Evolutionary conservation across 495 filamentous ascomycete species (phyloP), one percentile per base, ranked within the genome.

Genomic region (Penicillium canariense): DNA sequence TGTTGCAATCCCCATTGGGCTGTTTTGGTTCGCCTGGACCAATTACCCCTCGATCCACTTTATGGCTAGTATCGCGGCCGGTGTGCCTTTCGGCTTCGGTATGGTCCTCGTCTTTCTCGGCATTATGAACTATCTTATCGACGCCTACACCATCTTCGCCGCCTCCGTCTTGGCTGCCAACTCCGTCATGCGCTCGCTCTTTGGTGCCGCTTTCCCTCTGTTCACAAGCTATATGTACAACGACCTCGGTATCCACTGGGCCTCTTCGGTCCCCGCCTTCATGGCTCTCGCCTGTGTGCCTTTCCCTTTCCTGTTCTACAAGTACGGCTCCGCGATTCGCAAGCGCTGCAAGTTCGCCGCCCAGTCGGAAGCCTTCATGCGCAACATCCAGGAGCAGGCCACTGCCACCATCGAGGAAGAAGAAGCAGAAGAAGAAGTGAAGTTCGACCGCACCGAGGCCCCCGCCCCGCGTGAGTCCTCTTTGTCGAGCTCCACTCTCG

Each of bases 171-270:
- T 95, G 14, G 90, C 90, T 1, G 88, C 88, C 30, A 91, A 89
- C 69, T 79, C 85, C 14, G 83, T 92, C 4, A 70, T 93, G 35
- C 79, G 84, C 49, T 83, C 80, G 2, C 47, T 75, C 27, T 91
- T 93, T 65, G 90, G 90, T 61, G 86, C 88, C n/a, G 86, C 81
- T 0, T 94, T 96, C 75, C 90, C 90, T 2, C 76, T 96, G 0
- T 94, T 96, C 76, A 93, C 89, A 3, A 82, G 79, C 0, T 76
- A 87, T 52, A 88, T 94, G 86, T 94, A 89, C 67, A 30, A 75
- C 5, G 76, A 84, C 63, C 80, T 96, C 1, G 89, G 89, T 52
- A 84, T 87, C 54, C 87, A 92, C 74, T 92, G 89, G 90, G 90
- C 88, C 4, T 86, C 81, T 15, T 82, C 81, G 1, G 78, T 95